Percentiles rank a stretch among this genome's conserved stretches.
phyloP scores from a whole-genome alignment of 495 filamentous ascomycete genomes.

The Chaetomidium leptoderma region DNA sequence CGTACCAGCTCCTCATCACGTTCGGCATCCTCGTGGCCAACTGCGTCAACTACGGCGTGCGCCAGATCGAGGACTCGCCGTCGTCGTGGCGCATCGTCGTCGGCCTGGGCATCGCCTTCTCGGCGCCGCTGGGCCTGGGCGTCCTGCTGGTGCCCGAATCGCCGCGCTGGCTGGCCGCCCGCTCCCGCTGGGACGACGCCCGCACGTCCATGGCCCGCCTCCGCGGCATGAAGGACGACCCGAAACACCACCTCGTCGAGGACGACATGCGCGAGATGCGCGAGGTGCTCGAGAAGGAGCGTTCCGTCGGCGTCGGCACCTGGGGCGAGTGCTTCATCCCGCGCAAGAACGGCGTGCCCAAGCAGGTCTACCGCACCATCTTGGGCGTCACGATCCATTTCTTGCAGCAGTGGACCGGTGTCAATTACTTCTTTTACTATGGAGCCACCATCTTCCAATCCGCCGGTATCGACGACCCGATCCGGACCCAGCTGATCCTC shows the following conservation, averaged over 20 bases:
- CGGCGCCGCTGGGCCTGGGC: constrained; percentile 58
- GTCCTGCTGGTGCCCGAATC: constrained; percentile 61
- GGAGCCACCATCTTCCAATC: constrained; percentile 57
- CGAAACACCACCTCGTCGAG: constrained; percentile 55
- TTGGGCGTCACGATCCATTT: constrained; percentile 66
- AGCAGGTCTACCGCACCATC: constrained; percentile 63
- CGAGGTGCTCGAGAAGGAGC: constrained; percentile 56
- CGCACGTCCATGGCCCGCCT: constrained; percentile 58
- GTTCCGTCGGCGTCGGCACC: constrained; percentile 43
- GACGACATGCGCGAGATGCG: constrained; percentile 67
- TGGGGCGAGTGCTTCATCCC: constrained; percentile 59
- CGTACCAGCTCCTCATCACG: constrained; percentile 76
- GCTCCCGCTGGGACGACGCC: constrained; percentile 54
- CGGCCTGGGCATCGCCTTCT: constrained; percentile 64
- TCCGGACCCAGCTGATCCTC: constrained; percentile 64
- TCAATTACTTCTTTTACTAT: constrained; percentile 57
- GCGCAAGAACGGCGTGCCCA: constrained; percentile 40
- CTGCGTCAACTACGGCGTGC: constrained; percentile 58
- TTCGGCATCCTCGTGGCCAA: constrained; percentile 71
- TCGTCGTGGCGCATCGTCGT: constrained; percentile 67
- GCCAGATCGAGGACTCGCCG: constrained; percentile 42
- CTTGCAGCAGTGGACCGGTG: constrained; percentile 61
- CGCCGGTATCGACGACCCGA: constrained; percentile 59
- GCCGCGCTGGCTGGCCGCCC: constrained; percentile 56
- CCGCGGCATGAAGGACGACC: constrained; percentile 54